Base-by-base conservation (phyloP, 805 yeast species). In the Wickerhamiella azymoides region DNA sequence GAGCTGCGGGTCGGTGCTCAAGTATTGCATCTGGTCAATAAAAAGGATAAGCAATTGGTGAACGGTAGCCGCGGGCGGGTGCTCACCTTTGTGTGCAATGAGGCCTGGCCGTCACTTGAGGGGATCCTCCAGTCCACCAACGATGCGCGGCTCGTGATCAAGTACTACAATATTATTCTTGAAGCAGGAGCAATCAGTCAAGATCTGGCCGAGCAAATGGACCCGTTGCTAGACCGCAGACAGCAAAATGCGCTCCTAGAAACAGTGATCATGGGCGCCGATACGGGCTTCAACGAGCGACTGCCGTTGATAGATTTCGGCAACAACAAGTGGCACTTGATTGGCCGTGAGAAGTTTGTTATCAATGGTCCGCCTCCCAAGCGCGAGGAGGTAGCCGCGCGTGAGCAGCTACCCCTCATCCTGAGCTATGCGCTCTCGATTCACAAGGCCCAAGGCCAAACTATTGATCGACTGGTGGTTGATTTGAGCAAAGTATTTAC, bases 371-470 rank as follows among this genome's bases (percentile, higher is more conserved):
- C 47, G 1, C 49, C 51, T 2, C 47, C 49, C n/a, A 32, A 24
- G 11, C 28, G 32, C n/a, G 43, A 39, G 8, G 48, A 79, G 0
- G 54, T 82, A 7, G 92, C 82, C 1, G 66, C 77, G 2, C 68
- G 96, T 54, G 64, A 66, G 0, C 98, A 92, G 58, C 50, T 89
- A 2, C 98, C 98, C 0, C 63, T 92, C 45, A 77, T 86, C 51
- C 65, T 84, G 13, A 92, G 97, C 0, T 92, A 97, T 96, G 86
- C 98, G 0, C 63, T 92, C 45, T 86, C 96, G 0, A 89, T 92
- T 43, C 98, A 92, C 60, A 89, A 89, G 63, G 80, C 97, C 0
- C 98, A 89, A 62, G 98, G 98, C 1, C 88, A 89, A 62, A 82
- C 97, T 0, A 62, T 86, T 32, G 76, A 79, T 2, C 68, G 77